These are phyloP conservation scores for Fusarium chaquense DNA, from an alignment of 2,329 filamentous ascomycete genomes.

Conservation along the genomic window DNA sequence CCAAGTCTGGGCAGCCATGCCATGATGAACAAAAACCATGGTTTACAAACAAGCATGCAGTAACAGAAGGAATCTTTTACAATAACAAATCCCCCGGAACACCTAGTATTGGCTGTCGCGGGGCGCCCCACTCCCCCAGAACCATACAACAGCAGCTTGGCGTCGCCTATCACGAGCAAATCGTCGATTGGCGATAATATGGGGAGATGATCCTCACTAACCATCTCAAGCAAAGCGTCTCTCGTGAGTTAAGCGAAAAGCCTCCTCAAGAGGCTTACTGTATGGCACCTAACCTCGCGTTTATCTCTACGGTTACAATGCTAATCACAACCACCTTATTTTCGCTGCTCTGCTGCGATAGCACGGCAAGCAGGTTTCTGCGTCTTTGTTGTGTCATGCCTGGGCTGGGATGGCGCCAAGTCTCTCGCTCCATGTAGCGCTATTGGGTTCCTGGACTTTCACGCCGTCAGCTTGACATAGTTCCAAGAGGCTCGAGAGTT, in stretches of 20 bases:
- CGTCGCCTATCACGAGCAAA: slow-evolving; percentile 33
- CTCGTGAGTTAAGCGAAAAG: slow-evolving; percentile 31
- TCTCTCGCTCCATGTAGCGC: slow-evolving; percentile 33
- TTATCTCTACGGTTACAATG: slow-evolving; percentile 34
- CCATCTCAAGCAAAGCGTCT: slow-evolving; percentile 38
- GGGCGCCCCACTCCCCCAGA: slow-evolving; percentile 37
- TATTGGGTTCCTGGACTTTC: slow-evolving; percentile 32
- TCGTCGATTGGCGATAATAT: slow-evolving; percentile 46
- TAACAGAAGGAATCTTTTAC: slow-evolving; percentile 37
- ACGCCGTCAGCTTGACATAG: slow-evolving; percentile 20
- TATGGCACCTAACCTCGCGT: slow-evolving; percentile 14
- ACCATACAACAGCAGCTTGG: slow-evolving; percentile 26
- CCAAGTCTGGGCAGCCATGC: slow-evolving; percentile 38
- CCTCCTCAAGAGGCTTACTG: slow-evolving; percentile 26
- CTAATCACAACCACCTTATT: slow-evolving; percentile 25
- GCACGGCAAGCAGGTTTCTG: slow-evolving; percentile 38
- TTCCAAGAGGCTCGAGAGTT: slow-evolving; percentile 26
- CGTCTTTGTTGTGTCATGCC: slow-evolving; percentile 35
- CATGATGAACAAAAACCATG: slow-evolving; percentile 21
- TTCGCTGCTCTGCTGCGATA: slow-evolving; percentile 12
- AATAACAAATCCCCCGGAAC: slow-evolving; percentile 18
- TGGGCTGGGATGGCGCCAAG: slow-evolving; percentile 36
- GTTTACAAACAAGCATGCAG: slow-evolving; percentile 17
- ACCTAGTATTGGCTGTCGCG: slow-evolving; percentile 27
- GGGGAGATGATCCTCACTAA: slow-evolving; percentile 40